Evolutionary conservation across 495 filamentous ascomycete genomes (phyloP), one percentile per base, ranked within the genome.

Genomic region (Gamarada debralockiae): DNA sequence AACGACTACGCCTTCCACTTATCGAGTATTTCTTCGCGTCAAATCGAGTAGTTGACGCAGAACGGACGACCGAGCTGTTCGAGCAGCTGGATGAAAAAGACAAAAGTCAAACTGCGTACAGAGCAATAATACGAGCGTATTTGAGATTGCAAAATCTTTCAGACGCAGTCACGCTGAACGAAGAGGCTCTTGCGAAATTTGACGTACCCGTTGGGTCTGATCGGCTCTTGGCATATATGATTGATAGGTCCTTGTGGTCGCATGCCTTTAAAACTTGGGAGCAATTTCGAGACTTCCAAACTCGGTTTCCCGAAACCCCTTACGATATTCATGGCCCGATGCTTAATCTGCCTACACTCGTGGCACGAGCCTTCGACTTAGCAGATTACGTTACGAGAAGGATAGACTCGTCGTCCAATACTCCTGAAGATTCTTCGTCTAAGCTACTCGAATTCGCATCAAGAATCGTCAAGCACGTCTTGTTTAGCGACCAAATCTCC

Each of bases 61-160:
- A 68, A 59, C 61, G 72, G 27, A 64, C 64, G n/a, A 64, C 70
- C 50, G 56, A 66, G 8, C 20, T 80, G 3, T 77, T 81, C 52
- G 53, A 72, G 21, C 24, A 38, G 17, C n/a, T 57, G 44, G 18
- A 13, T 18, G 29, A 48, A 1, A 31, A 64, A 14, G 44, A 60
- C 18, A 67, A 40, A 31, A 40, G 31, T 14, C n/a, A 21, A 2
- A 14, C 15, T 1, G 17, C 15, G 9, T 51, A 53, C 20, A 24
- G 13, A 24, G 22, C 18, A 7, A 40, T 43, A 3, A 58, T 61
- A 29, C 24, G 48, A 15, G 56, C 67, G 27, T 57, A 65, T 17
- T 47, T 71, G 39, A 54, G 27, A 10, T 41, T 67, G 7, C 39
- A 49, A 55, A 69, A 56, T 40, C 61, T 62, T 38, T 17, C 41